Conservation (phyloP, 2,329 filamentous ascomycete genomes). For the Amesomyces nigricolor region DNA sequence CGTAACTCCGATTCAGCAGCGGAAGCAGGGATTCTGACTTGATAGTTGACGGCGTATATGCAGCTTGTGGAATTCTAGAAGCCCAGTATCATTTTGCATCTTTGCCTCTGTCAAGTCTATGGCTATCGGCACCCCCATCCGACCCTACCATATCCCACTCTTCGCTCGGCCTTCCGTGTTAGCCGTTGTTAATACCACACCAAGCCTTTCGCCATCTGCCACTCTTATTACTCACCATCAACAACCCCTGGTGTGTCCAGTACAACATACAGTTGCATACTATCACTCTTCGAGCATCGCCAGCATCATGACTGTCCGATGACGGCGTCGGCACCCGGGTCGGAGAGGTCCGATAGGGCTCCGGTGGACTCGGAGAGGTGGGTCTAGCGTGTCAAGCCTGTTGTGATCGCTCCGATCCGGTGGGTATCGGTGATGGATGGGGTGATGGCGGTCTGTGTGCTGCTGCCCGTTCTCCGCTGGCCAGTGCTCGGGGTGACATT, state of each 20-base stretch:
- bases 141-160: not conserved
- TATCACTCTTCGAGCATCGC: not conserved
- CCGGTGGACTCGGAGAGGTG: conserved; percentile 1
- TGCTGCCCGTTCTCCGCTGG: too few relatives aligned
- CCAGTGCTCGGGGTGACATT: too few relatives aligned
- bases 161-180: not conserved
- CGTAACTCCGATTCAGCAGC: not conserved
- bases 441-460: not conserved
- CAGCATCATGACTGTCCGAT: conserved; percentile 3
- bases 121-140: not conserved
- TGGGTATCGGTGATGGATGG: not conserved
- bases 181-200: not conserved
- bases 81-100: not conserved
- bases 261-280: too few relatives aligned
- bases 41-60: not conserved
- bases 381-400: not conserved
- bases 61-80: not conserved
- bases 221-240: not conserved
- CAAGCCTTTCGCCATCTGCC: too few relatives aligned
- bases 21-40: not conserved
- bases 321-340: not conserved
- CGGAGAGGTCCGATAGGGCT: conserved; percentile 6
- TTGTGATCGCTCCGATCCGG: conserved; percentile 2
- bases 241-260: not conserved
- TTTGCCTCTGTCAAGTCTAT: not conserved